Conservation (phyloP, 139 green algal species). For the Astrephomene gubernaculifera region DNA sequence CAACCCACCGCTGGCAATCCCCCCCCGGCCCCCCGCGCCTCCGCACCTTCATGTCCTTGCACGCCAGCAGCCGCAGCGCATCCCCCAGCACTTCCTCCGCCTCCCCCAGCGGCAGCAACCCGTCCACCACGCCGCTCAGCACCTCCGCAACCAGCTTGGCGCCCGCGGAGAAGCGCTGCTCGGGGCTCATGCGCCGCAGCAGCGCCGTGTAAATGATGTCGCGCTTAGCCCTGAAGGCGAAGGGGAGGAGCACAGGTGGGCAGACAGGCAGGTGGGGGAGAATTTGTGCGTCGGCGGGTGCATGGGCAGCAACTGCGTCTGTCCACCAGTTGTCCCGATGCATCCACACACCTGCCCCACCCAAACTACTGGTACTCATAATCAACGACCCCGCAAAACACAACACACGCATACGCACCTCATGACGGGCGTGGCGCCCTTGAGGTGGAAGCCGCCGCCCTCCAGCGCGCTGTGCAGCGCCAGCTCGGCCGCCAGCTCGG, state of each 20-base stretch:
- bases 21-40: too few species aligned
- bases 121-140: constrained; percentile 79
- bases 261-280: too few species aligned
- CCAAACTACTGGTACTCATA: too few species aligned
- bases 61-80: constrained; percentile 78
- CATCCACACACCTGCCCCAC: too few species aligned
- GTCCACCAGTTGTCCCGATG: too few species aligned
- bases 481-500: constrained; percentile 7
- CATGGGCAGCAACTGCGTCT: too few species aligned
- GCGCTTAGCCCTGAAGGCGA: constrained; percentile 56
- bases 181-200: constrained; percentile 81
- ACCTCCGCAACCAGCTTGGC: constrained; percentile 81
- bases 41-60: constrained; percentile 79
- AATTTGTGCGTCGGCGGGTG: too few species aligned
- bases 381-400: too few species aligned
- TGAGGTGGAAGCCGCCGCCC: constrained; percentile 39
- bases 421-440: constrained; percentile 43
- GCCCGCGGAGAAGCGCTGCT: constrained; percentile 84
- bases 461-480: constrained; percentile 18
- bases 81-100: constrained; percentile 82
- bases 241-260: too few species aligned
- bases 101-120: constrained; percentile 73
- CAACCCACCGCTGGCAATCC: too few species aligned
- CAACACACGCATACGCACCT: constrained; percentile 6
- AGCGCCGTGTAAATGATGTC: constrained; percentile 72